Evolutionary conservation across 176 grass and related monocot species (phyloP), one percentile per base, ranked within the genome.

Genomic region (Ensete ventricosum): DNA sequence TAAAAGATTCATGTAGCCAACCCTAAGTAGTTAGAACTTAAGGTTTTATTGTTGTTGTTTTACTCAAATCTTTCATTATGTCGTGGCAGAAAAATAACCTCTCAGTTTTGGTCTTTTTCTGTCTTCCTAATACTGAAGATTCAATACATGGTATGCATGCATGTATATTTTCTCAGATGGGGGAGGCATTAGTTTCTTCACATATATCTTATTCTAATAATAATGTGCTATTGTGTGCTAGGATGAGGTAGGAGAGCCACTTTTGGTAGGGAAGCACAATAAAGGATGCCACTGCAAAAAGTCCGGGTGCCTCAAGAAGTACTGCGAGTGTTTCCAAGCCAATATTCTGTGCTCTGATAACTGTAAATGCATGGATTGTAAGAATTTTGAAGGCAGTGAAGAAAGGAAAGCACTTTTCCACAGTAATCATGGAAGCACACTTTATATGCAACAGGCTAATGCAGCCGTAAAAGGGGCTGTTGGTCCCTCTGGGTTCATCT

Each of bases 331-430:
- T 66, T 87, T 87, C 50, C 73, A 76, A 83, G 74, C 58, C 54
- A 87, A 80, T 76, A 74, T 87, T 80, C 77, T 80, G 55, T 87
- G 81, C 50, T 83, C 85, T 43, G 77, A 83, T 58, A 87, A 83
- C 69, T 87, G 85, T 72, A 76, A 52, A 60, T 87, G 81, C 78
- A 73, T 23, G 24, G 62, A 67, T 34, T 85, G 84, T 79, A 85
- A 85, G 78, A 85, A 81, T 62, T 85, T 68, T 73, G 53, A 62
- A 72, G 76, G 79, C 26, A 85, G 62, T 48, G 68, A 62, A 73
- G 69, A 85, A 62, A 72, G 80, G 73, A 82, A 82, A 86, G 50
- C 71, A 62, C 73, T 82, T 82, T 24, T 11, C 11, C 25, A 2
- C 78, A 64, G 60, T 66, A 43, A 62, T 60, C 55, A 57, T 69